Conservation (phyloP, 768 basidiomycete species). For the Candolleomyces eurysporus region DNA sequence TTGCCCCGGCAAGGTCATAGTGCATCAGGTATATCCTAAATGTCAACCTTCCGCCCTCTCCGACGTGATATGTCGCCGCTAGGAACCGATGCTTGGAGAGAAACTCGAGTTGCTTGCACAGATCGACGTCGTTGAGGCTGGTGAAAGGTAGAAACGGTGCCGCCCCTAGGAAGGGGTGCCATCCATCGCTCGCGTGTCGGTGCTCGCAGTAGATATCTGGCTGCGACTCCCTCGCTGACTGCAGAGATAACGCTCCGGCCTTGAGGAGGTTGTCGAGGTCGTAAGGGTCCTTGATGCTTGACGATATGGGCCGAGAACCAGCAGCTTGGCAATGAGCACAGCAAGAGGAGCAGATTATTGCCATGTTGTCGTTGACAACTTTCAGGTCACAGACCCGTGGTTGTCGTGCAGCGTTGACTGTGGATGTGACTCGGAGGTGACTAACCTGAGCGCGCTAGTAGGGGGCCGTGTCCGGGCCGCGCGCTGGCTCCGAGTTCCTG, state of each 20-base stretch:
- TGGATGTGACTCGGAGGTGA: no score
- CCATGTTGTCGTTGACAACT: no score
- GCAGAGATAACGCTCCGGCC: slow-evolving; percentile 43
- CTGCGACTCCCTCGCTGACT: slow-evolving; percentile 18
- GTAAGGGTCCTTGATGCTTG: slow-evolving; percentile 22
- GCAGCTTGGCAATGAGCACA: slow-evolving; percentile 27
- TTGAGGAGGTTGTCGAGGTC: slow-evolving; percentile 42
- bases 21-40: slow-evolving; percentile 71
- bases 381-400: no score
- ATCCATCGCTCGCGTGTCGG: slow-evolving; percentile 46
- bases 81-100: slow-evolving; percentile 56
- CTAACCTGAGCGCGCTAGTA: no score
- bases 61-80: slow-evolving; percentile 44
- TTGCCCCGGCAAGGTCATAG: slow-evolving; percentile 55
- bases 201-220: slow-evolving; percentile 35
- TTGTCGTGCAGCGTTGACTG: no score
- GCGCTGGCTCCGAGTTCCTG: no score
- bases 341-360: slow-evolving; percentile 29
- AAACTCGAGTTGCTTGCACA: slow-evolving; percentile 47
- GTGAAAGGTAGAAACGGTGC: slow-evolving; percentile 27
- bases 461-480: no score
- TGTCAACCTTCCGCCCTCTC: slow-evolving; percentile 25
- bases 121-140: slow-evolving; percentile 27
- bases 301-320: slow-evolving; percentile 11
- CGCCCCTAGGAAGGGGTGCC: slow-evolving; percentile 45